Evolutionary conservation across 2,329 filamentous ascomycete genomes (phyloP), one percentile per base, ranked within the genome.

Genomic region (Colletotrichum eleusines): DNA sequence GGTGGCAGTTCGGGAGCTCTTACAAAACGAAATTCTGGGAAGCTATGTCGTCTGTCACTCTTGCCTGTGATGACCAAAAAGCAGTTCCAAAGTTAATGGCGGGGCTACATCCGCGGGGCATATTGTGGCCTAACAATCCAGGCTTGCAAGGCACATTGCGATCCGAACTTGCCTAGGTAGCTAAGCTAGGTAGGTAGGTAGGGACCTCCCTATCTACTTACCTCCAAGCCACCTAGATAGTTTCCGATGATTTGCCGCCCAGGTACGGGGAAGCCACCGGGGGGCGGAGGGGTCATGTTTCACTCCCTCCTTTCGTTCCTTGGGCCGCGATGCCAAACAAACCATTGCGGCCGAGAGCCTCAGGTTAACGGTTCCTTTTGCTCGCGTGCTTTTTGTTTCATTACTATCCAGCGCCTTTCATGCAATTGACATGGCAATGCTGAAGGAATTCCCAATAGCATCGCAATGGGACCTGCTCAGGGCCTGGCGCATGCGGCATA

Each of bases 21-120:
- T 33, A 31, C 38, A 44, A n/a, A 35, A 44, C 46, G 54, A 59
- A 48, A 62, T 58, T 58, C 68, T 68, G 26, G 38, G 66, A 58
- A 71, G 69, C 64, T 71, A 63, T 53, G 69, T 68, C 69, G 53
- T 63, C 40, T 50, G 69, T 55, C 65, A 26, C 69, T 71, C 64
- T 23, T 69, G 38, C 65, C 64, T 61, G 68, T 68, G 68, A 59
- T 59, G 63, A 14, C 48, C 57, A 44, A 64, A 51, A 50, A 59
- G 63, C 55, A 58, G 23, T 46, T 33, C 40, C 48, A 51, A 46
- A 51, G 38, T 50, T 42, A 28, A 72, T 66, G 66, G 70, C 57
- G 70, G 70, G 70, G 70, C 66, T 72, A 58, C 69, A n/a, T n/a
- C n/a, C n/a, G 69, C 69, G 69, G 69, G 69, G 69, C 69, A 72